These are phyloP conservation scores for Pholiota adiposa DNA, from an alignment of 1,284 basidiomycete genomes.

Conservation along the genomic window DNA sequence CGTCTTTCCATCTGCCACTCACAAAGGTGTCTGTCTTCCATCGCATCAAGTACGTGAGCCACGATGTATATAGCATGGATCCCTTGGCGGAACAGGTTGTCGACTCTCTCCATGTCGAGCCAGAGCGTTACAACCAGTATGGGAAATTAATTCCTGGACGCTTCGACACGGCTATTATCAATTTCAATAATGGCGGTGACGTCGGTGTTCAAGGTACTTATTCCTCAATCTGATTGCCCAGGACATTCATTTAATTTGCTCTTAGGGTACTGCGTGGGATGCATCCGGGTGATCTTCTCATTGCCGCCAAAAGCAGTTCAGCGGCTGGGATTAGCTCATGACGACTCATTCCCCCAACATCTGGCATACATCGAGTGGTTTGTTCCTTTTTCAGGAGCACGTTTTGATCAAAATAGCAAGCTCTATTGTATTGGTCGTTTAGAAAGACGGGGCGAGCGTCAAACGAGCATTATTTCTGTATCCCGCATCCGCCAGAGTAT, in stretches of 20 bases:
- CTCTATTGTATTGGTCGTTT: slow-evolving; percentile 18
- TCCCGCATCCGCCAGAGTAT: slow-evolving; percentile 11
- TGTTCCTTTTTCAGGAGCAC: slow-evolving; percentile 10
- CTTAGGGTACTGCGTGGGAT: too few species aligned
- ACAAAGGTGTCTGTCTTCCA: slow-evolving; percentile 5
- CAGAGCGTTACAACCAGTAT: too few species aligned
- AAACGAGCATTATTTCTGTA: slow-evolving; percentile 13
- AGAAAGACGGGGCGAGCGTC: neutral
- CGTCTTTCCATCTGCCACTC: slow-evolving; percentile 6
- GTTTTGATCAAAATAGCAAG: slow-evolving; percentile 12
- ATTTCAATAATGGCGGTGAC: too few species aligned
- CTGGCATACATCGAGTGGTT: slow-evolving; percentile 27
- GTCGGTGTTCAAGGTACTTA: too few species aligned
- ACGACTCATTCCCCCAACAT: slow-evolving; percentile 2
- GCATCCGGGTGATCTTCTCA: too few species aligned
- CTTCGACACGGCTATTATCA: too few species aligned
- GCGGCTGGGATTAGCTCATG: neutral
- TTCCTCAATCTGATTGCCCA: too few species aligned
- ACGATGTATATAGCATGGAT: slow-evolving; percentile 3
- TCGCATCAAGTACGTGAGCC: slow-evolving; percentile 7
- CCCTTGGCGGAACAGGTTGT: slow-evolving; percentile 1
- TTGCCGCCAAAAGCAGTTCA: too few species aligned
- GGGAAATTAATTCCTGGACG: too few species aligned
- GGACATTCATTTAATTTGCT: too few species aligned
- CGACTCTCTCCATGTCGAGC: slow-evolving; percentile 11